Conservation (phyloP, 306 rosid species). For the Lablab purpureus region DNA sequence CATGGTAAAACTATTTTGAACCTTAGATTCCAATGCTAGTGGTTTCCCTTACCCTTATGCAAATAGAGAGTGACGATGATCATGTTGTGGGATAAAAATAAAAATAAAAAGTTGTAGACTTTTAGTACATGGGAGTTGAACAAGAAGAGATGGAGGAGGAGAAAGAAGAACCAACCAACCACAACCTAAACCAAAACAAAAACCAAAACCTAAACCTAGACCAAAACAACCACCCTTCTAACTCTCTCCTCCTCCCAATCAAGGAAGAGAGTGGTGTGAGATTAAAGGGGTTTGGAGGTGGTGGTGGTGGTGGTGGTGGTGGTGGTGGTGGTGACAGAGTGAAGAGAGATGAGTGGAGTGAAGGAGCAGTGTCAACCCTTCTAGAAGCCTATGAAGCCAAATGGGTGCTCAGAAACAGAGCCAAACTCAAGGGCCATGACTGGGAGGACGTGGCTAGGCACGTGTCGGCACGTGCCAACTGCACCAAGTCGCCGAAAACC, state of each 20-base stretch:
- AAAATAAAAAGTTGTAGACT: slow-evolving; percentile 9
- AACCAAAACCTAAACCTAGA: neutral
- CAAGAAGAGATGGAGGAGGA: slow-evolving; percentile 62
- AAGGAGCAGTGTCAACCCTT: slow-evolving; percentile 87
- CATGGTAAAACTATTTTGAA: neutral
- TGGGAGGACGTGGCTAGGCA: slow-evolving; percentile 89
- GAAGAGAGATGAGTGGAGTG: slow-evolving; percentile 99
- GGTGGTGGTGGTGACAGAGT: slow-evolving; percentile 59
- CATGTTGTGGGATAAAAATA: slow-evolving; percentile 55
- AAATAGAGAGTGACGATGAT: slow-evolving; percentile 47
- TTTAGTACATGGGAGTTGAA: slow-evolving; percentile 45
- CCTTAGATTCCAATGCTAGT: slow-evolving; percentile 64
- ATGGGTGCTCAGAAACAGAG: slow-evolving; percentile 91
- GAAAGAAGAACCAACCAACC: slow-evolving; percentile 42
- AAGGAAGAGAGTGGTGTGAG: slow-evolving; percentile 57
- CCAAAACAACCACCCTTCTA: slow-evolving; percentile 48
- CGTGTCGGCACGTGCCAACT: slow-evolving; percentile 73
- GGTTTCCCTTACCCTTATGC: slow-evolving; percentile 51
- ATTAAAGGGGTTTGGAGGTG: neutral
- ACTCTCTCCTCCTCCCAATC: slow-evolving; percentile 21
- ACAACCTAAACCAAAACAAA: slow-evolving; percentile 10
- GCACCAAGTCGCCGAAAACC: slow-evolving; percentile 73
- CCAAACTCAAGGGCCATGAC: slow-evolving; percentile 95
- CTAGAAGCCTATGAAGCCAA: slow-evolving; percentile 84
- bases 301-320: no score